Evolutionary conservation across 2,329 filamentous ascomycete genomes (phyloP).

Genomic region (Clonostachys sp.): DNA sequence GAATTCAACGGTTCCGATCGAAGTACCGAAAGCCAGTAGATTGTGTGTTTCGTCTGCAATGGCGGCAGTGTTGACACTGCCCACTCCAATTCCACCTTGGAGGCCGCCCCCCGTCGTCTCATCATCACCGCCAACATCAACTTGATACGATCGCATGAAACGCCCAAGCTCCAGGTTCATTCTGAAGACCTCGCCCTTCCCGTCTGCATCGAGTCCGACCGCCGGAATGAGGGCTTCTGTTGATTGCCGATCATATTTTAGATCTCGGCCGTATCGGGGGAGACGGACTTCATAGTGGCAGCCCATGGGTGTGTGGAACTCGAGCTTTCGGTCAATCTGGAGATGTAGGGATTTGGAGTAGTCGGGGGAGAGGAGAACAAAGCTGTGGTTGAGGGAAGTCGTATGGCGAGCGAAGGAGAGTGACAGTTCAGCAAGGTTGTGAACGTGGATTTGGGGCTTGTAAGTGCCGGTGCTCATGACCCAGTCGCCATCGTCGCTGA

Average conservation of each 20-base stretch:
- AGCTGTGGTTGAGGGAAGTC: constrained; percentile 84
- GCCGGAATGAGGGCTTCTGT: constrained; percentile 84
- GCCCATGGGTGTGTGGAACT: constrained; percentile 87
- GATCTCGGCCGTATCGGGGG: constrained; percentile 85
- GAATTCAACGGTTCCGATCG: constrained; percentile 91
- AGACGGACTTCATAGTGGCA: constrained; percentile 87
- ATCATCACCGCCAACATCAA: constrained; percentile 86
- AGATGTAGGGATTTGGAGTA: constrained; percentile 94
- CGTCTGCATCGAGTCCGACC: constrained; percentile 81
- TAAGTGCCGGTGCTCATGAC: constrained; percentile 87
- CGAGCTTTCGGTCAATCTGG: constrained; percentile 84
- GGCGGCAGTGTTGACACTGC: constrained; percentile 81
- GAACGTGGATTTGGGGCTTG: constrained; percentile 74
- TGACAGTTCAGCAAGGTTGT: constrained; percentile 87
- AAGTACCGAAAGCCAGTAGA: constrained; percentile 88
- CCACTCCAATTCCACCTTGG: constrained; percentile 81
- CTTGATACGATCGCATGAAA: constrained; percentile 90
- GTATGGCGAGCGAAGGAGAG: constrained; percentile 94
- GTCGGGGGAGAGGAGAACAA: constrained; percentile 81
- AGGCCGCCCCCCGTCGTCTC: constrained; percentile 66
- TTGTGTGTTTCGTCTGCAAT: constrained; percentile 89
- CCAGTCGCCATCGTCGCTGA: constrained; percentile 96
- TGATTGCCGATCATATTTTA: constrained; percentile 76
- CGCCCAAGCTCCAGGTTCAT: constrained; percentile 87
- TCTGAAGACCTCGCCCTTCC: constrained; percentile 86